phyloP scores from a whole-genome alignment of 257 asterid species.

The Solanum bukasovii region DNA sequence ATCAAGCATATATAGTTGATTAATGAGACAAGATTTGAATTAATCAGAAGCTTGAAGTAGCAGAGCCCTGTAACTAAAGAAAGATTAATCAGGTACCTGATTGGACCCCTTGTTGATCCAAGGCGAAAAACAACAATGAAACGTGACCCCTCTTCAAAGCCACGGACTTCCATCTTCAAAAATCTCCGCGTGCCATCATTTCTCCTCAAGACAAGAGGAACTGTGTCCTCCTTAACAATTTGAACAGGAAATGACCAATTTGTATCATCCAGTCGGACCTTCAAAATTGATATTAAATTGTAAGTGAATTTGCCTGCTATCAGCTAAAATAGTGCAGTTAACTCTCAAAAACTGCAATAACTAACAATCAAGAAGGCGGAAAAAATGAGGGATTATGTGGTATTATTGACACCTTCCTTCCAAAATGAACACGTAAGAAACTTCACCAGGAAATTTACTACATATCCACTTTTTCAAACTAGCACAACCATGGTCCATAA shows the following conservation, averaged over 20 bases:
- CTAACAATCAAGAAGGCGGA: not conserved
- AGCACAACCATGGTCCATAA: not conserved
- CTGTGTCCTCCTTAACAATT: slow-evolving; percentile 78
- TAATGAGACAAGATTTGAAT: slow-evolving; percentile 8
- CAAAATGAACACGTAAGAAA: not conserved
- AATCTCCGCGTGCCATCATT: slow-evolving; percentile 46
- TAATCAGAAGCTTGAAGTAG: not conserved
- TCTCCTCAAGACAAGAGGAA: slow-evolving; percentile 57
- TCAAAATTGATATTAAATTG: slow-evolving; percentile 11
- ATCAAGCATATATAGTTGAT: slow-evolving; percentile 13
- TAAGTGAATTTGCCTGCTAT: not conserved
- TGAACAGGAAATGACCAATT: slow-evolving; percentile 91
- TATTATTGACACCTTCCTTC: not conserved
- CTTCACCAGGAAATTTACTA: not conserved
- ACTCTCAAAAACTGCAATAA: not conserved
- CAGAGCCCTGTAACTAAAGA: not conserved
- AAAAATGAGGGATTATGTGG: not conserved
- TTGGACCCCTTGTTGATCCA: slow-evolving; percentile 77
- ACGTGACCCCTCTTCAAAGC: slow-evolving; percentile 98
- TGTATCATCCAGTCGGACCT: slow-evolving; percentile 78
- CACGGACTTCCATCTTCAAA: slow-evolving; percentile 84
- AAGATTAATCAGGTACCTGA: slow-evolving; percentile 39
- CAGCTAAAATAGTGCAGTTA: not conserved
- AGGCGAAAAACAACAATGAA: slow-evolving; percentile 82
- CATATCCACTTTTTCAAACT: not conserved